Evolutionary conservation across 176 grass and related monocot genomes (phyloP).

Genomic region (Canna indica): DNA sequence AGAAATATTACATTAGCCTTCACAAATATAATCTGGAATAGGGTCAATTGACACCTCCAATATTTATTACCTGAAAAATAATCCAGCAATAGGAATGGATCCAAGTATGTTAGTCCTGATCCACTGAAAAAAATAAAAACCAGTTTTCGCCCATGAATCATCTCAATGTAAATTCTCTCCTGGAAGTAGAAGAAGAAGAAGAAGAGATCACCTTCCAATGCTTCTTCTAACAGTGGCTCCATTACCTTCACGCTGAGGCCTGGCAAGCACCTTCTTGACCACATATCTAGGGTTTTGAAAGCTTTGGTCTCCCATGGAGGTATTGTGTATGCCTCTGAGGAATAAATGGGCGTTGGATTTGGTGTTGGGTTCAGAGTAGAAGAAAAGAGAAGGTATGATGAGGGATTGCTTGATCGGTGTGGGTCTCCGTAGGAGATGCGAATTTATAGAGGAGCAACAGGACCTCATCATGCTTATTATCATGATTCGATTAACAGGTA

Average conservation of each 20-base stretch:
- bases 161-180: background rate
- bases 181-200: background rate
- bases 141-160: background rate
- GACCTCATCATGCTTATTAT: background rate
- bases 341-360: background rate
- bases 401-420: background rate
- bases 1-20: no score
- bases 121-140: slow-evolving; percentile 28
- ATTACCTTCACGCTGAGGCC: slow-evolving; percentile 58
- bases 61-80: slow-evolving; percentile 12
- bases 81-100: slow-evolving; percentile 28
- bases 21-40: no score
- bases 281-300: slow-evolving; percentile 53
- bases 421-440: background rate
- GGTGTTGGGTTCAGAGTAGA: background rate
- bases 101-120: slow-evolving; percentile 56
- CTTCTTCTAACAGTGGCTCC: slow-evolving; percentile 82
- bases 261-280: slow-evolving; percentile 53
- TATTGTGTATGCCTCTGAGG: background rate
- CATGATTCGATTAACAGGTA: background rate
- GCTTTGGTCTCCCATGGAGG: background rate
- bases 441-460: slow-evolving; percentile 5
- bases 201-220: slow-evolving; percentile 58
- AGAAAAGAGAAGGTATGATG: background rate
- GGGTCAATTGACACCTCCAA: no score